phyloP scores from a whole-genome alignment of 2,329 filamentous ascomycete genomes.

The Zymoseptoria pseudotritici region DNA sequence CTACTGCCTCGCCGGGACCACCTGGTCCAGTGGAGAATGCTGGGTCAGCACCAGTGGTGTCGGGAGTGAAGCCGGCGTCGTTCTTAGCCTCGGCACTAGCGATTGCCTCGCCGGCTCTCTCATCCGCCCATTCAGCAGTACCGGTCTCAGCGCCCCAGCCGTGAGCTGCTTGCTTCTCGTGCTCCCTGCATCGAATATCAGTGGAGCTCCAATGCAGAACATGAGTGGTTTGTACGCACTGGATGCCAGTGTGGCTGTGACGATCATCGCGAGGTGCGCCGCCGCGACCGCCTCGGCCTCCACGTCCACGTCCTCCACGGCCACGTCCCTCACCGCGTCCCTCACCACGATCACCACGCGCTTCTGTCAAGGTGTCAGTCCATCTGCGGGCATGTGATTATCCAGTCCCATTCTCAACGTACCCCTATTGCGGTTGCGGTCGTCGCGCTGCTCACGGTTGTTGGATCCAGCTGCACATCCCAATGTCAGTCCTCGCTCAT shows the following conservation, averaged over 20 bases:
- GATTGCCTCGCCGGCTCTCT: constrained; percentile 83
- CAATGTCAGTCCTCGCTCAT: not conserved
- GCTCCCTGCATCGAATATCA: constrained; percentile 49
- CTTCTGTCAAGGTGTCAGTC: constrained; percentile 14
- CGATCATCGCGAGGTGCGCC: constrained; percentile 49
- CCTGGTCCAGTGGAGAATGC: constrained; percentile 39
- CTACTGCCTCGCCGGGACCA: constrained; percentile 21
- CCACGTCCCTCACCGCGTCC: constrained; percentile 44
- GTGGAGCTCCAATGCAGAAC: constrained; percentile 8
- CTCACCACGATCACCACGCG: constrained; percentile 31
- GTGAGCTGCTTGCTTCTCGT: constrained; percentile 80
- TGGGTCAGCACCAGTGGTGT: constrained; percentile 37
- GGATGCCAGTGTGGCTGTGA: constrained; percentile 52
- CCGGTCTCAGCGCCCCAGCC: constrained; percentile 79
- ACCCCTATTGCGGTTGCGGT: constrained; percentile 33
- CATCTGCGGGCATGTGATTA: not conserved
- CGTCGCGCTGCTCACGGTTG: constrained; percentile 70
- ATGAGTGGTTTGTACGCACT: constrained; percentile 38
- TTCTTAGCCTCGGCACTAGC: constrained; percentile 49
- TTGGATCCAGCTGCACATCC: constrained; percentile 43
- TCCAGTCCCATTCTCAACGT: constrained; percentile 12
- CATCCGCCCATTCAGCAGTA: constrained; percentile 78
- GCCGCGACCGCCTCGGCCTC: constrained; percentile 46
- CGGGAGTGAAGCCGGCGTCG: constrained; percentile 21
- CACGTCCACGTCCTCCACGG: constrained; percentile 42